These are phyloP conservation scores for Penicillium macrosclerotiorum DNA, from an alignment of 495 filamentous ascomycete species.

Conservation along the genomic window DNA sequence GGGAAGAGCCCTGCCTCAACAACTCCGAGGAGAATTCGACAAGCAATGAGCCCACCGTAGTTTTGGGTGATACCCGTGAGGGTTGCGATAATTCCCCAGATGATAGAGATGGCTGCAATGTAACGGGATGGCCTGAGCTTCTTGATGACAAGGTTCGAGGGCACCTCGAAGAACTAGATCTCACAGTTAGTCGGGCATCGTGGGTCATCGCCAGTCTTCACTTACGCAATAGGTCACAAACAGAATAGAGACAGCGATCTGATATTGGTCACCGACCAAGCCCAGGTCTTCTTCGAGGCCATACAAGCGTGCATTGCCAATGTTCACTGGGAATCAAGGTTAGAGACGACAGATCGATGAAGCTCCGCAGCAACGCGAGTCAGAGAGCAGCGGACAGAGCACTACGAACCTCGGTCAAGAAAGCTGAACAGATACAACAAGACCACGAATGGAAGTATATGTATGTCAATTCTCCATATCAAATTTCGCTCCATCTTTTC, in stretches of 20 bases:
- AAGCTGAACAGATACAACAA: slow-evolving; percentile 64
- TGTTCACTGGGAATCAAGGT: slow-evolving; percentile 61
- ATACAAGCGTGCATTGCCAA: slow-evolving; percentile 73
- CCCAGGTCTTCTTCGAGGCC: slow-evolving; percentile 64
- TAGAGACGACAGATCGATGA: no score
- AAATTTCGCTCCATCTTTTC: slow-evolving; percentile 42
- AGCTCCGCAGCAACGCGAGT: no score
- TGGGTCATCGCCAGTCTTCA: no score
- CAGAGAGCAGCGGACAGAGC: slow-evolving; percentile 7
- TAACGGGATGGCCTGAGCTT: slow-evolving; percentile 71
- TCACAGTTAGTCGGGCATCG: neutral
- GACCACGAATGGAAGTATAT: slow-evolving; percentile 61
- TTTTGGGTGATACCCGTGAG: slow-evolving; percentile 62
- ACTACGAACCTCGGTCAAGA: slow-evolving; percentile 52
- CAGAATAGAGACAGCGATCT: slow-evolving; percentile 67
- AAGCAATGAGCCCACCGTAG: slow-evolving; percentile 56
- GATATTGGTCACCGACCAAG: slow-evolving; percentile 61
- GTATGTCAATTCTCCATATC: slow-evolving; percentile 54
- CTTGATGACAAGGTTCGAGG: slow-evolving; percentile 75
- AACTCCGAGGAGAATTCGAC: slow-evolving; percentile 52
- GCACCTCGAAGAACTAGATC: slow-evolving; percentile 42
- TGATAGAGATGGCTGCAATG: slow-evolving; percentile 59
- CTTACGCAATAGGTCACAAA: slow-evolving; percentile 67
- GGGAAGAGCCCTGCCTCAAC: slow-evolving; percentile 56
- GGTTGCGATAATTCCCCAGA: slow-evolving; percentile 72